These are phyloP conservation scores for Tephrocybe sp. DNA, from an alignment of 768 basidiomycete species.

Conservation along the genomic window DNA sequence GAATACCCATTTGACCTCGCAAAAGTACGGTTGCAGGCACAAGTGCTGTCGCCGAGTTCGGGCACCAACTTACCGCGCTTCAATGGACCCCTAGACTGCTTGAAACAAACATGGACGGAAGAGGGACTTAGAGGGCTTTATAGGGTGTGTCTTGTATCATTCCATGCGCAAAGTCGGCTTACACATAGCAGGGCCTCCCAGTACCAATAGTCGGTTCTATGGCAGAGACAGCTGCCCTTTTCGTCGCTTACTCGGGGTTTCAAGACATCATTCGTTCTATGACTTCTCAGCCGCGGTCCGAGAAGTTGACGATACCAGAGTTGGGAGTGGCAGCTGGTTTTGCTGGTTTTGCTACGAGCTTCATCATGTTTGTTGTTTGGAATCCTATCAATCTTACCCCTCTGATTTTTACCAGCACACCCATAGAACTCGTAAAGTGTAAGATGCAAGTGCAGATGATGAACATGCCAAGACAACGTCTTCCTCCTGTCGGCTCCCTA, in stretches of 20 bases:
- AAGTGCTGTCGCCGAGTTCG: conserved; percentile 50
- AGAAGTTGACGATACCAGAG: conserved; percentile 63
- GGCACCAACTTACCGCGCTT: conserved; percentile 61
- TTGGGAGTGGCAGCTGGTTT: conserved; percentile 82
- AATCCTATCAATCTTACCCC: background rate
- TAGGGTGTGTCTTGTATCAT: conserved; percentile 54
- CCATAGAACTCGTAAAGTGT: conserved; percentile 87
- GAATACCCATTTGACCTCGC: conserved; percentile 94
- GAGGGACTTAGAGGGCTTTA: conserved; percentile 89
- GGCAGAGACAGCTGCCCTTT: conserved; percentile 90
- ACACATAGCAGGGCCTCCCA: conserved; percentile 74
- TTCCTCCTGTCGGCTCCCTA: conserved; percentile 9
- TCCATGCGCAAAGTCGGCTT: background rate
- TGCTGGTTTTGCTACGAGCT: conserved; percentile 85
- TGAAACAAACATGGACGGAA: conserved; percentile 74
- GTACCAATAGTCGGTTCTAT: conserved; percentile 92
- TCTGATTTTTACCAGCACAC: conserved; percentile 46
- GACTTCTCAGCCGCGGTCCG: conserved; percentile 32
- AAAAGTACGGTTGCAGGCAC: conserved; percentile 88
- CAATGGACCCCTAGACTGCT: conserved; percentile 87
- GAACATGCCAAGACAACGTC: conserved; percentile 17
- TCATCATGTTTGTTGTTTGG: conserved; percentile 66
- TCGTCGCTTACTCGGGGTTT: conserved; percentile 83
- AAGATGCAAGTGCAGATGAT: conserved; percentile 94
- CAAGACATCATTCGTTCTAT: conserved; percentile 57